Conservation (phyloP, 805 yeast species). For the Wickerhamiella occidentalis region DNA sequence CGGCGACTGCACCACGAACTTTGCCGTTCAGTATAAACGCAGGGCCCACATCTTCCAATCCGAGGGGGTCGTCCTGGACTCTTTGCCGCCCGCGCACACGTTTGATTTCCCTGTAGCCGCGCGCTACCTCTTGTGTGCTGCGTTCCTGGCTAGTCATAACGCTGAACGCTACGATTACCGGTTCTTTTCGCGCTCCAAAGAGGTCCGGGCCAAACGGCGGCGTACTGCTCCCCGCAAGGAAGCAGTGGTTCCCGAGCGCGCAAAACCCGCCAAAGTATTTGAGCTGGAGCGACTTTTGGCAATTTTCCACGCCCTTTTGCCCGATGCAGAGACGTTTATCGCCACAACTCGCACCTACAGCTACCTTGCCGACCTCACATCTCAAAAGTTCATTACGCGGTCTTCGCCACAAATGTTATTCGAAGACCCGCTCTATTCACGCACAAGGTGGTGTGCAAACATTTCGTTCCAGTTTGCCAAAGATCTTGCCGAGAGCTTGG, state of each 20-base stretch:
- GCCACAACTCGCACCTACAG: conserved; percentile 30
- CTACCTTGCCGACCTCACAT: conserved; percentile 47
- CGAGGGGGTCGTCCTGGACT: conserved; percentile 14
- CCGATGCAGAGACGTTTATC: conserved; percentile 31
- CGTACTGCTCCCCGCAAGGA: conserved; percentile 35
- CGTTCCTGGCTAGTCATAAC: conserved; percentile 70
- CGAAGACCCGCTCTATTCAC: conserved; percentile 51
- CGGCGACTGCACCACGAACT: conserved; percentile 17
- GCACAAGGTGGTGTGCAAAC: conserved; percentile 68
- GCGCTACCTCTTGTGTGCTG: conserved; percentile 55
- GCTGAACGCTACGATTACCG: conserved; percentile 58
- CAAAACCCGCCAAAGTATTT: conserved; percentile 60
- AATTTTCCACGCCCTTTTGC: conserved; percentile 59
- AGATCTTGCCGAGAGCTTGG: conserved; percentile 48
- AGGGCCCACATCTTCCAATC: conserved; percentile 22
- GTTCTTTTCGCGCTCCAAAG: conserved; percentile 53
- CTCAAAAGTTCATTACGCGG: conserved; percentile 39
- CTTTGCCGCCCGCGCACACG: conserved; percentile 5
- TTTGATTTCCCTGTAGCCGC: background rate
- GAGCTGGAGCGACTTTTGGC: conserved; percentile 72
- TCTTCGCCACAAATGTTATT: conserved; percentile 11
- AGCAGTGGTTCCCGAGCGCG: conserved; percentile 43
- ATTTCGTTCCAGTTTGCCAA: conserved; percentile 54
- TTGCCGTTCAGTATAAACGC: conserved; percentile 21
- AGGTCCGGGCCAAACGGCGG: conserved; percentile 31